Evolutionary conservation across 305 asterid species (phyloP).

Genomic region (Petunia hybrid): DNA sequence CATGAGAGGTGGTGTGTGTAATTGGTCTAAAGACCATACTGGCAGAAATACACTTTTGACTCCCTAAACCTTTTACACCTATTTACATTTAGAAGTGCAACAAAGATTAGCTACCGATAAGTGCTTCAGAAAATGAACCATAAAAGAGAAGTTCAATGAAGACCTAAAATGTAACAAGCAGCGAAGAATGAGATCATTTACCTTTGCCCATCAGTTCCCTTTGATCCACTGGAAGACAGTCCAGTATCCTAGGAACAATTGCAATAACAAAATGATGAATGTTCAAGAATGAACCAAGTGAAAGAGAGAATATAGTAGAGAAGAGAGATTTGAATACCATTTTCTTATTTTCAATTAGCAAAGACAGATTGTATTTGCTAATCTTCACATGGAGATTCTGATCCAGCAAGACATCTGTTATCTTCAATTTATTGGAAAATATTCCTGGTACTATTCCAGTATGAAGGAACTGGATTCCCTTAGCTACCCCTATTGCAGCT

Average conservation of each 20-base stretch:
- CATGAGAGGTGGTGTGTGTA: neutral
- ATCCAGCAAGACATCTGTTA: slow-evolving; percentile 77
- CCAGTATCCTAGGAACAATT: slow-evolving; percentile 51
- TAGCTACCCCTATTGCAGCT: slow-evolving; percentile 76
- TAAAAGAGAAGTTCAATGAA: neutral
- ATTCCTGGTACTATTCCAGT: slow-evolving; percentile 89
- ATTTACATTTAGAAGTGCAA: slow-evolving; percentile 20
- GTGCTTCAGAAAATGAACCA: neutral
- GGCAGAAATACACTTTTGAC: neutral
- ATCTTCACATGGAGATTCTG: slow-evolving; percentile 73
- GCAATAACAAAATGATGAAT: neutral
- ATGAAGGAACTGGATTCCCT: slow-evolving; percentile 86
- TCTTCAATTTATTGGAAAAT: slow-evolving; percentile 64
- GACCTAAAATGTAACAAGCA: neutral
- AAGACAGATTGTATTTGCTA: slow-evolving; percentile 70
- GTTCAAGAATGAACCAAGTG: neutral
- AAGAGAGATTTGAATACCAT: slow-evolving; percentile 47
- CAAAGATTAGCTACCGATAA: neutral
- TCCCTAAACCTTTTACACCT: neutral
- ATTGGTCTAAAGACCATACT: neutral
- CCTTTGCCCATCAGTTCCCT: slow-evolving; percentile 57
- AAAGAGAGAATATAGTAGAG: slow-evolving; percentile 4
- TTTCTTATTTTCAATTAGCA: slow-evolving; percentile 56
- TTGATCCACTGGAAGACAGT: slow-evolving; percentile 49
- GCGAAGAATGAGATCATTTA: slow-evolving; percentile 33